phyloP scores from a whole-genome alignment of 1,284 basidiomycete species.

The Phlebopus sp. region DNA sequence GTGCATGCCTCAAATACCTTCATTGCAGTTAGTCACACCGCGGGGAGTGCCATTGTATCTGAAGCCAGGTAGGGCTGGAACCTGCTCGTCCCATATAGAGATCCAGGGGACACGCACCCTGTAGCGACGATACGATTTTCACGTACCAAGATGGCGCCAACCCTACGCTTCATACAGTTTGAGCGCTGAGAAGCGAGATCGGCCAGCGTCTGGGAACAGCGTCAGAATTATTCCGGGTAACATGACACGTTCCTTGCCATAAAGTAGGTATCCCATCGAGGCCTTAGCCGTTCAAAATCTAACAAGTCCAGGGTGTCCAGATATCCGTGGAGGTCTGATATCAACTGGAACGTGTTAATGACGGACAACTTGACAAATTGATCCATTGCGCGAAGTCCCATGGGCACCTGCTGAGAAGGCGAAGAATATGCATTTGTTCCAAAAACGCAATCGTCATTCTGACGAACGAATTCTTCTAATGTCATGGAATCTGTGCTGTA shows the following conservation, averaged over 20 bases:
- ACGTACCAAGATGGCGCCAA: slow-evolving; percentile 89
- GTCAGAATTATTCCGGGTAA: slow-evolving; percentile 5
- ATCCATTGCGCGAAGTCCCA: slow-evolving; percentile 42
- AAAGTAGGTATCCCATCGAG: slow-evolving; percentile 93
- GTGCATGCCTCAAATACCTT: slow-evolving; percentile 38
- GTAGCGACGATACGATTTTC: slow-evolving; percentile 90
- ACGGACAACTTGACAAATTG: slow-evolving; percentile 65
- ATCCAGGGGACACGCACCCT: slow-evolving; percentile 48
- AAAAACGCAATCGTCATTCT: slow-evolving; percentile 62
- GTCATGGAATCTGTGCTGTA: slow-evolving; percentile 34
- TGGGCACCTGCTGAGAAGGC: background rate
- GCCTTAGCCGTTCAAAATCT: slow-evolving; percentile 73
- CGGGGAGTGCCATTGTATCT: slow-evolving; percentile 97
- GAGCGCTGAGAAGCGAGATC: slow-evolving; percentile 82
- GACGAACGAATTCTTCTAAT: slow-evolving; percentile 65
- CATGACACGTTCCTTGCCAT: slow-evolving; percentile 59
- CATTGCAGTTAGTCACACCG: slow-evolving; percentile 84
- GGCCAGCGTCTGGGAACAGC: slow-evolving; percentile 65
- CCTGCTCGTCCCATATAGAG: background rate
- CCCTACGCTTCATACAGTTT: slow-evolving; percentile 98
- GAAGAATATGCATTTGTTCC: slow-evolving; percentile 30
- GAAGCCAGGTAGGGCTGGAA: slow-evolving; percentile 7
- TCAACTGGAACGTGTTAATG: slow-evolving; percentile 63
- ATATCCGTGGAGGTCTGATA: slow-evolving; percentile 58
- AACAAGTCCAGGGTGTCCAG: slow-evolving; percentile 69